These are phyloP conservation scores for Rhizopus microsporus DNA, from an alignment of 371 early-diverging fungal species.

Conservation along the genomic window DNA sequence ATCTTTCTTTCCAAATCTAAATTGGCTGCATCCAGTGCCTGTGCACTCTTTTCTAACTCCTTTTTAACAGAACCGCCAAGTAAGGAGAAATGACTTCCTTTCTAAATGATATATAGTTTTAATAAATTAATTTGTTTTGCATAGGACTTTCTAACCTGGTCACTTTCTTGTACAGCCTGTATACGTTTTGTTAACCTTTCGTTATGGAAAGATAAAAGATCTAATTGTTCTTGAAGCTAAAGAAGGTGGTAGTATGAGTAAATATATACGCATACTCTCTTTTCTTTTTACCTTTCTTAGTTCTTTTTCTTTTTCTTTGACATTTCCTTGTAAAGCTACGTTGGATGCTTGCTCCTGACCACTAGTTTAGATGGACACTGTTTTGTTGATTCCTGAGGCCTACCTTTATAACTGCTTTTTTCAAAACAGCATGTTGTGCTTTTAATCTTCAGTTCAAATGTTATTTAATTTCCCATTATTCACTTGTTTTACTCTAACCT, in stretches of 20 bases:
- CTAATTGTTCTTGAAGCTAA: conserved; percentile 60
- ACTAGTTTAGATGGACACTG: neutral
- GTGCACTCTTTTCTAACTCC: conserved; percentile 58
- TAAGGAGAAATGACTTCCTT: conserved; percentile 50
- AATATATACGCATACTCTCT: neutral
- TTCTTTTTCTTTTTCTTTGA: conserved; percentile 69
- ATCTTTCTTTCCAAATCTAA: conserved; percentile 60
- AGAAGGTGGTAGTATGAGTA: neutral
- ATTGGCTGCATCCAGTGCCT: conserved; percentile 55
- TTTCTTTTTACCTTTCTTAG: conserved; percentile 52
- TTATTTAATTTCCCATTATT: neutral
- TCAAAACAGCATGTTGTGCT: conserved; percentile 63
- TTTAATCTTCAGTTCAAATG: conserved; percentile 47
- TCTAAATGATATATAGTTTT: conserved; percentile 20
- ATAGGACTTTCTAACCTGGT: conserved; percentile 27
- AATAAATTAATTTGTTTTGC: neutral
- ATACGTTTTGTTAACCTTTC: conserved; percentile 69
- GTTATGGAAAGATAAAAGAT: conserved; percentile 65
- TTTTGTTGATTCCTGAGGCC: neutral
- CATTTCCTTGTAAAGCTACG: conserved; percentile 54
- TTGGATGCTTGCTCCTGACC: conserved; percentile 63
- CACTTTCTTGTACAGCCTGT: conserved; percentile 58
- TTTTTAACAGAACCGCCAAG: conserved; percentile 64
- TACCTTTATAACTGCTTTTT: conserved; percentile 67
- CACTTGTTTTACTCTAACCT: conserved; percentile 4